Conservation (phyloP, 192 early-diverging fungal genomes). For the Backusella luteola region DNA sequence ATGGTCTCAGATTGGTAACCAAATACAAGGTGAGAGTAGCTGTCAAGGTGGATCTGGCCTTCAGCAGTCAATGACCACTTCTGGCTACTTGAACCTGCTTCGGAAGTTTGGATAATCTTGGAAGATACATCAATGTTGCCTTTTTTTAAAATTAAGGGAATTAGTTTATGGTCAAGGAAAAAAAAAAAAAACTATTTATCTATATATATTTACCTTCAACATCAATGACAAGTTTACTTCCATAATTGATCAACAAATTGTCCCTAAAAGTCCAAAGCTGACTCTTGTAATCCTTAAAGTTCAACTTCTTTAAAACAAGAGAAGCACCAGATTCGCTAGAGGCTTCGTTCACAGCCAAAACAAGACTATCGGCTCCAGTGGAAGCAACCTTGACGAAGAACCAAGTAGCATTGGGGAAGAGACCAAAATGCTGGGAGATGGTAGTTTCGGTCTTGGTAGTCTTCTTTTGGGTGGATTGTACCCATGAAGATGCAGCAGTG, state of each 20-base stretch:
- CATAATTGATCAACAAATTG: constrained; percentile 29
- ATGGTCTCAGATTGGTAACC: constrained; percentile 13
- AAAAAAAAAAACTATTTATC: not conserved
- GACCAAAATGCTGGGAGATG: constrained; percentile 19
- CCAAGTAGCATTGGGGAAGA: constrained; percentile 20
- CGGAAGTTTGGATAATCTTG: constrained; percentile 2
- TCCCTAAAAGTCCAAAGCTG: constrained; percentile 29
- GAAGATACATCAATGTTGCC: not conserved
- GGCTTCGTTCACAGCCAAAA: constrained; percentile 6
- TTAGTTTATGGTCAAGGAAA: not conserved
- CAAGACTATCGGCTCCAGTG: constrained; percentile 15
- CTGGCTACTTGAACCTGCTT: constrained; percentile 13
- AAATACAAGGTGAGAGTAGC: constrained; percentile 1
- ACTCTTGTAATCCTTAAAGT: constrained; percentile 19
- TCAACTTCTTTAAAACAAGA: constrained; percentile 20
- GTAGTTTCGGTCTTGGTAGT: constrained; percentile 1
- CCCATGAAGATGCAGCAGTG: constrained; percentile 17
- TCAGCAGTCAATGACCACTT: constrained; percentile 25
- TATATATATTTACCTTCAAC: constrained; percentile 5
- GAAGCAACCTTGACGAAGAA: constrained; percentile 29
- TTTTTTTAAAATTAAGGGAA: not conserved
- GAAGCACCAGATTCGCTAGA: constrained; percentile 3
- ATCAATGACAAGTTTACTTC: constrained; percentile 20
- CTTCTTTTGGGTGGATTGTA: not conserved
- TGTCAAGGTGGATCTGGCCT: constrained; percentile 21